Conservation (phyloP, 2,329 filamentous ascomycete species). For the Cladophialophora yegresii region DNA sequence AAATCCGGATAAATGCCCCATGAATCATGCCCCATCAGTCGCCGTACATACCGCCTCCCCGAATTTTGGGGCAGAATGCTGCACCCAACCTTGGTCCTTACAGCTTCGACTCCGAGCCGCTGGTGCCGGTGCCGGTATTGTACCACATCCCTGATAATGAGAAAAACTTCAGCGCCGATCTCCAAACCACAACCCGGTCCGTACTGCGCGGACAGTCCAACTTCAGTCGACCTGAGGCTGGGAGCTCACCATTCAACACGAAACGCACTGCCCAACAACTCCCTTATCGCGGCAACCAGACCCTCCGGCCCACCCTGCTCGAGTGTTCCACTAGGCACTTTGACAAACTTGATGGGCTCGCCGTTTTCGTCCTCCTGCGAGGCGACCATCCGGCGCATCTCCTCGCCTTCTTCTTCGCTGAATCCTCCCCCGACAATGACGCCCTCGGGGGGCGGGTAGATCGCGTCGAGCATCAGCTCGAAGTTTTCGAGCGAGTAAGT, state of each 20-base stretch:
- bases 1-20: too few relatives aligned
- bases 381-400: conserved; percentile 4
- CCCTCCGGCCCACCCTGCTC: conserved; percentile 7
- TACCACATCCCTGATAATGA: not conserved
- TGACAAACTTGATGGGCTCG: not conserved
- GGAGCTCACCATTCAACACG: conserved; percentile 11
- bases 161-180: not conserved
- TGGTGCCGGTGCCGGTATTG: too few relatives aligned
- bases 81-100: too few relatives aligned
- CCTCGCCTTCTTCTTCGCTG: conserved; percentile 9
- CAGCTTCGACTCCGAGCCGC: not conserved
- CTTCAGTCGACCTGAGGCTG: too few relatives aligned
- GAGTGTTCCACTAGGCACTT: not conserved
- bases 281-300: not conserved
- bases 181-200: too few relatives aligned
- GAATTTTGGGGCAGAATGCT: too few relatives aligned
- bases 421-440: conserved; percentile 6
- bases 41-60: too few relatives aligned
- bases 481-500: conserved; percentile 17
- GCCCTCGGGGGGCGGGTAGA: conserved; percentile 10
- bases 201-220: too few relatives aligned
- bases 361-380: not conserved
- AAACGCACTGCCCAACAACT: conserved; percentile 7
- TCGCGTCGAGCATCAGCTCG: not conserved
- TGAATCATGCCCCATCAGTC: too few relatives aligned